These are phyloP conservation scores for Elongisporangium anandrum DNA, from an alignment of 352 stramenopile species.

Conservation along the genomic window DNA sequence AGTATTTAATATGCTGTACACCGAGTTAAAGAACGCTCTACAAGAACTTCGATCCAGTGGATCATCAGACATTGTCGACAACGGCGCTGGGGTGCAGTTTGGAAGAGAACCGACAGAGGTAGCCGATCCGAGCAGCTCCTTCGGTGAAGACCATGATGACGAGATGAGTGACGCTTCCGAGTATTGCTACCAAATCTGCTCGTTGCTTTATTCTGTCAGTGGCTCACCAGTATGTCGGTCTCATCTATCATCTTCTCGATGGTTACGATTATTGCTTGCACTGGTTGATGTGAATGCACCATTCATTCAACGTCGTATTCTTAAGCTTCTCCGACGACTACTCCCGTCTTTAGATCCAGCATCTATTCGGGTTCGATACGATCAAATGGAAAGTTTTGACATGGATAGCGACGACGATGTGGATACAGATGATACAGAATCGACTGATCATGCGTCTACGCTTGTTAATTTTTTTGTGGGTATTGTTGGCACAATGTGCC, in stretches of 20 bases:
- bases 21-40: constrained; percentile 83
- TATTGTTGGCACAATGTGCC: constrained; percentile 64
- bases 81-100: constrained; percentile 15
- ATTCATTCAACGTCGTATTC: constrained; percentile 72
- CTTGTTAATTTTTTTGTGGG: constrained; percentile 78
- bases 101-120: constrained; percentile 37
- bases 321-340: constrained; percentile 80
- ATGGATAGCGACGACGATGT: constrained; percentile 83
- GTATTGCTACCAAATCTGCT: constrained; percentile 90
- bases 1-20: constrained; percentile 90
- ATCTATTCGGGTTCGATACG: constrained; percentile 54
- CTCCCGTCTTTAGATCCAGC: constrained; percentile 68
- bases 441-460: constrained; percentile 47
- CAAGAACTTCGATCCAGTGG: constrained; percentile 57
- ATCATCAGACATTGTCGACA: not conserved
- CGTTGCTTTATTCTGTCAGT: constrained; percentile 84
- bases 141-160: constrained; percentile 28
- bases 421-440: constrained; percentile 47
- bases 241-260: constrained; percentile 79
- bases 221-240: constrained; percentile 74
- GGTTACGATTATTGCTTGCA: constrained; percentile 76
- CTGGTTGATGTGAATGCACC: constrained; percentile 72
- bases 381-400: constrained; percentile 70
- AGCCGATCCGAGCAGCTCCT: constrained; percentile 30
- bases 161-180: constrained; percentile 59